Evolutionary conservation across 129 eudicot genomes (phyloP).

Genomic region (Glebionis coronaria): DNA sequence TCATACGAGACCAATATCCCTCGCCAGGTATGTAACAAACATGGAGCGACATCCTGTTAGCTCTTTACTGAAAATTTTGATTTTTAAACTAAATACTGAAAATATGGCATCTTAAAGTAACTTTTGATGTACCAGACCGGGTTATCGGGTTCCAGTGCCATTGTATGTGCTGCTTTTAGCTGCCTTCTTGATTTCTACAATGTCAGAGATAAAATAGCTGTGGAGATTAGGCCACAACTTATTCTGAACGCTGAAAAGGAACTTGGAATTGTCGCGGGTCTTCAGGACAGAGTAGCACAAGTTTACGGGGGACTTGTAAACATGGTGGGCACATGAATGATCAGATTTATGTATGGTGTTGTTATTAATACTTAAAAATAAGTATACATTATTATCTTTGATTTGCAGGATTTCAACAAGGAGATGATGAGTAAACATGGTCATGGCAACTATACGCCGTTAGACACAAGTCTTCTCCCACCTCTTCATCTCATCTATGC

Average conservation of each 20-base stretch:
- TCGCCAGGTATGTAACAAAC: slow-evolving; percentile 63
- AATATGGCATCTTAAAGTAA: not conserved
- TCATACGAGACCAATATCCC: slow-evolving; percentile 96
- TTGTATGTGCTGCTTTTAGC: slow-evolving; percentile 95
- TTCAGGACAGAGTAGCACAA: slow-evolving; percentile 97
- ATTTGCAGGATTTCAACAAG: slow-evolving; percentile 70
- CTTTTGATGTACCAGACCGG: slow-evolving; percentile 64
- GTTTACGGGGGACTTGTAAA: slow-evolving; percentile 92
- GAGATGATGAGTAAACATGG: slow-evolving; percentile 64
- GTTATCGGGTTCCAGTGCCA: slow-evolving; percentile 97
- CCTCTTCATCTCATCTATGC: slow-evolving; percentile 92
- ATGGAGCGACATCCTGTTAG: not conserved
- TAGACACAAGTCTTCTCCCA: slow-evolving; percentile 79
- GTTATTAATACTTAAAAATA: not conserved
- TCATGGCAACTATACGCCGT: slow-evolving; percentile 67
- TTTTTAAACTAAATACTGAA: not conserved
- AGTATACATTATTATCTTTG: not conserved
- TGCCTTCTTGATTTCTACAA: slow-evolving; percentile 90
- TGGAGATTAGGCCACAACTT: slow-evolving; percentile 86
- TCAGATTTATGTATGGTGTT: not conserved
- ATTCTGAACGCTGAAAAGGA: slow-evolving; percentile 90
- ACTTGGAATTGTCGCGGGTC: slow-evolving; percentile 98
- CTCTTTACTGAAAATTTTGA: not conserved
- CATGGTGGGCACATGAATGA: slow-evolving; percentile 53
- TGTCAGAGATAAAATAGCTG: slow-evolving; percentile 68